Base-by-base conservation (phyloP, 805 yeast species). In the Torulaspora franciscae region DNA sequence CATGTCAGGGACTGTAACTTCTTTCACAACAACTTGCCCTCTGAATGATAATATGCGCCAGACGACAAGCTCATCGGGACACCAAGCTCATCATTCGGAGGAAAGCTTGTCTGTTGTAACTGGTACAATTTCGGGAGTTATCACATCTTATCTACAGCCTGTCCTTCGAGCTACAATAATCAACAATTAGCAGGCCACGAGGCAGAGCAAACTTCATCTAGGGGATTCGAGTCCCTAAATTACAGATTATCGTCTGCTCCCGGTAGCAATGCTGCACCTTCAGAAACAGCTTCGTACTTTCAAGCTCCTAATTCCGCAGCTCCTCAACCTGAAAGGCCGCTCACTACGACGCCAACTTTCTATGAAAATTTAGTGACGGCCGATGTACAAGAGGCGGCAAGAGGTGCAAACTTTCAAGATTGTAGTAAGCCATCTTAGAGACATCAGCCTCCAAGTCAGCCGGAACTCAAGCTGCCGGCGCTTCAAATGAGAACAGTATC, bases 21-120 rank as follows among this genome's bases (percentile, higher is more conserved):
- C 44, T 14, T 41, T 25, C 34, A 41, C 44, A n/a, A 41, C 44
- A 7, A 41, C 39, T 10, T 41, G 33, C 10, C 44, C 44, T 10
- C 15, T 15, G 15, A 41, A 23, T 34, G 34, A 28, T 9, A 8
- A 30, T 7, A 30, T 11, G 4, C 33, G 15, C 19, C 33, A 34
- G 32, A 7, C 26, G 7, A 22, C 37, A 23, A 22, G 11, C 37
- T 8, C 26, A 17, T 6, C 37, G 10, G 26, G 7, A 2, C 8
- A 13, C 32, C 17, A 30, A 19, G 7, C 42, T 30, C 32, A 23
- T 5, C 19, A 17, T 11, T 10, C 27, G 11, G 24, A 32, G 22
- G 19, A 24, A n/a, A 24, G 17, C 4, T 5, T 27, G n/a, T 33
- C 44, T 8, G 44, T 41, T 9, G 44, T 41, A 9, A 33, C 39